Conservation (phyloP, 306 rosid species). For the Sesbania bispinosa region DNA sequence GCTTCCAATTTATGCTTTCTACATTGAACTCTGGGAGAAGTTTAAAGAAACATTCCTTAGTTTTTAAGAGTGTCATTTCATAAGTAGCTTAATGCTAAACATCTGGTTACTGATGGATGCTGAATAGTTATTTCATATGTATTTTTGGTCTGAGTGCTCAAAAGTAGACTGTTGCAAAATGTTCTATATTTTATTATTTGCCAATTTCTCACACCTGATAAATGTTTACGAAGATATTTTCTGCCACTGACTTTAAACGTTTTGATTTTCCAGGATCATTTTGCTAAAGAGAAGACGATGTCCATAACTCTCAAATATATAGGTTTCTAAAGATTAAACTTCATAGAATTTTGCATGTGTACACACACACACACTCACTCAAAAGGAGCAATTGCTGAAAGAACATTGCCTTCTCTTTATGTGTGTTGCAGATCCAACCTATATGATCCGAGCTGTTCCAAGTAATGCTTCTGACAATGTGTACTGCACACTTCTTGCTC, state of each 20-base stretch:
- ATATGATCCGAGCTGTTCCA: slow-evolving; percentile 92
- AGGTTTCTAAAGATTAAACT: slow-evolving; percentile 46
- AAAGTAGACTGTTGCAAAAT: not conserved
- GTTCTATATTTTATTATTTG: not conserved
- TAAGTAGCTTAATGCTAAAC: no score
- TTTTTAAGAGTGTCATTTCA: no score
- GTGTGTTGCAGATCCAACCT: slow-evolving; percentile 78
- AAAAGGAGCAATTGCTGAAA: not conserved
- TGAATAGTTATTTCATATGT: not conserved
- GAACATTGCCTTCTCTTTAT: not conserved
- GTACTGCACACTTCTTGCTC: slow-evolving; percentile 90
- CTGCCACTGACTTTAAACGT: not conserved
- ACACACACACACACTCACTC: not conserved
- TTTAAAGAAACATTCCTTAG: no score
- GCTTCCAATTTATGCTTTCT: not conserved
- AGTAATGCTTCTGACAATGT: slow-evolving; percentile 92
- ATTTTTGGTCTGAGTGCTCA: not conserved
- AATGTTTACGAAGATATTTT: not conserved
- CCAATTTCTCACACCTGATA: not conserved
- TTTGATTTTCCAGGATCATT: slow-evolving; percentile 66
- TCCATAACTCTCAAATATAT: slow-evolving; percentile 80
- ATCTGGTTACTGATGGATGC: no score
- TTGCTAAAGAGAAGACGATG: slow-evolving; percentile 44
- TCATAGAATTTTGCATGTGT: not conserved
- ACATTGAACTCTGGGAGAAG: not conserved